phyloP scores from a whole-genome alignment of 2,329 filamentous ascomycete species.

The Aspergillus calidoustus region DNA sequence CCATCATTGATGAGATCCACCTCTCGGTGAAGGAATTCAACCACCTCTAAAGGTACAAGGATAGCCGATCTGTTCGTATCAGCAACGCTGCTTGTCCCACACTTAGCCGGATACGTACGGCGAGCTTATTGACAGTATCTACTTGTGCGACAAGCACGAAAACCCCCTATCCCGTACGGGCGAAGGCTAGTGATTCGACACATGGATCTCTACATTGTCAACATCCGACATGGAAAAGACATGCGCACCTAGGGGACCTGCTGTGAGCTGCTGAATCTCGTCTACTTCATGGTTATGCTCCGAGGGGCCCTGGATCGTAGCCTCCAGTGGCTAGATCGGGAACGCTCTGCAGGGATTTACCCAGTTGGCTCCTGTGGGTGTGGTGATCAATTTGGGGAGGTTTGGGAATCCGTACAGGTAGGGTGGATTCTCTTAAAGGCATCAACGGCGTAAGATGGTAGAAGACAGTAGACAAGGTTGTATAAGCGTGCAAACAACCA shows the following conservation, averaged over 20 bases:
- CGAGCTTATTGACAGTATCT: background rate
- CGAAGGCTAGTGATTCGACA: background rate
- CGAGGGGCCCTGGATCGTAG: conserved; percentile 50
- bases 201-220: background rate
- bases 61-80: background rate
- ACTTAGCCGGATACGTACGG: background rate
- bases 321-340: conserved; percentile 61
- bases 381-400: background rate
- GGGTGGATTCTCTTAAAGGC: background rate
- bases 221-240: background rate
- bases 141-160: background rate
- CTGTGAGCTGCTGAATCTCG: background rate
- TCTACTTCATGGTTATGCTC: background rate
- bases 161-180: background rate
- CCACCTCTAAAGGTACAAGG: background rate
- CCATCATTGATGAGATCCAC: background rate
- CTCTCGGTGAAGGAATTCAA: background rate
- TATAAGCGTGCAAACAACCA: no score
- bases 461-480: no score
- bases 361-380: conserved; percentile 54
- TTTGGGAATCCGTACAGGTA: background rate
- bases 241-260: background rate
- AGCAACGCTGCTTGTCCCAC: background rate
- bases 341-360: conserved; percentile 82
- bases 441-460: background rate